Evolutionary conservation across 495 filamentous ascomycete genomes (phyloP).

Genomic region (Friedmanniomyces endolithicus): DNA sequence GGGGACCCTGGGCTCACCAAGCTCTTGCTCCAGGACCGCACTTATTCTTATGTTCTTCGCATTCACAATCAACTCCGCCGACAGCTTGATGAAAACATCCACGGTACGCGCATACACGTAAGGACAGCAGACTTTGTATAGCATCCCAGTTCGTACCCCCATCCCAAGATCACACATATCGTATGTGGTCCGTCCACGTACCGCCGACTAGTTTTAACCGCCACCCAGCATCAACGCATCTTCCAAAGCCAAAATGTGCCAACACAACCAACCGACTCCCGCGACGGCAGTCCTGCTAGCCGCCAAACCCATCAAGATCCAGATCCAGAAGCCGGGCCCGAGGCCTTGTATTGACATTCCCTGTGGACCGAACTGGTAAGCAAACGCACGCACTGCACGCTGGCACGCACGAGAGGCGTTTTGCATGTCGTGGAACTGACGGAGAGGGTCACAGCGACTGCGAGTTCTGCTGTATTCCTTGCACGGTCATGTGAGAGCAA

Average conservation of each 20-base stretch:
- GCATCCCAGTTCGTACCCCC: no score
- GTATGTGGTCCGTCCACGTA: no score
- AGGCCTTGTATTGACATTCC: slow-evolving; percentile 16
- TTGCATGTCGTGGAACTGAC: neutral
- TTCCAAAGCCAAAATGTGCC: slow-evolving; percentile 7
- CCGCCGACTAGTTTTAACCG: no score
- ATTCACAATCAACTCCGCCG: neutral
- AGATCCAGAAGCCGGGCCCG: slow-evolving; percentile 8
- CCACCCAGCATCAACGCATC: neutral
- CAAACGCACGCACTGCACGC: no score
- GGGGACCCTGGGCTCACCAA: no score
- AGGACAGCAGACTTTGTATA: no score
- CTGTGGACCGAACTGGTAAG: slow-evolving; percentile 11
- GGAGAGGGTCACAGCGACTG: slow-evolving; percentile 6
- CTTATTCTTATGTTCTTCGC: no score
- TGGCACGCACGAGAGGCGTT: neutral
- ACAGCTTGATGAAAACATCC: no score
- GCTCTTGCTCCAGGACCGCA: no score
- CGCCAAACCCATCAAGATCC: slow-evolving; percentile 6
- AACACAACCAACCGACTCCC: neutral
- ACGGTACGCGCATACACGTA: no score
- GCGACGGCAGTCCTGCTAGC: neutral
- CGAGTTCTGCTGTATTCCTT: slow-evolving; percentile 20
- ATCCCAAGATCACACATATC: neutral
- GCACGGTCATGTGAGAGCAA: slow-evolving; percentile 16